Percentiles rank a stretch among this genome's conserved stretches.
These are phyloP conservation scores for Paraurostyla sp. DNA, from an alignment of 73 alveolate species.

Conservation along the genomic window DNA sequence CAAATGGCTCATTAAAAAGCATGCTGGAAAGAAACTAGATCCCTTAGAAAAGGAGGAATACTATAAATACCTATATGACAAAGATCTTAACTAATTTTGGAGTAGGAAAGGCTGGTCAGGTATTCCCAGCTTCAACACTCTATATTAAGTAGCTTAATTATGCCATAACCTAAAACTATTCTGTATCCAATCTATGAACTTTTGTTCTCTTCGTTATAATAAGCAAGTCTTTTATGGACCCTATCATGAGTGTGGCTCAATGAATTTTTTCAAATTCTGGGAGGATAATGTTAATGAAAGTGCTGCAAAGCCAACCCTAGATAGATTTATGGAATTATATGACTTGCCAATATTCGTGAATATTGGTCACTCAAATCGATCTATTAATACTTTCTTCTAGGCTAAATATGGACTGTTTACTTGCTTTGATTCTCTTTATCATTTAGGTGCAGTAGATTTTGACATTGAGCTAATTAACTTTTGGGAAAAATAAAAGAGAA, in stretches of 20 bases:
- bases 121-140: neutral
- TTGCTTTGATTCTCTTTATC: constrained; percentile 1
- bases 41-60: constrained; percentile 39
- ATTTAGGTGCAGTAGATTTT: constrained; percentile 21
- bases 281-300: constrained; percentile 18
- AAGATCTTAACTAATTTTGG: constrained; percentile 2
- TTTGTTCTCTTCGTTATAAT: constrained; percentile 11
- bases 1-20: constrained; percentile 17
- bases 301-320: neutral
- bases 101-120: constrained; percentile 37
- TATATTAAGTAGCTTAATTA: neutral
- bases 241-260: constrained; percentile 16
- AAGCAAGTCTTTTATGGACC: neutral
- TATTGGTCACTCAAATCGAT: neutral
- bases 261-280: constrained; percentile 29
- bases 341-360: constrained; percentile 27
- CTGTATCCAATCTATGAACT: neutral
- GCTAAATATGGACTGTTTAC: constrained; percentile 59
- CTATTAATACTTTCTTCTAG: constrained; percentile 17
- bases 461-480: constrained; percentile 4
- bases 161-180: neutral
- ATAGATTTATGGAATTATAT: constrained; percentile 4
- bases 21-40: constrained; percentile 21
- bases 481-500: constrained; percentile 38
- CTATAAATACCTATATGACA: neutral